phyloP scores from a whole-genome alignment of 1,284 basidiomycete genomes.

The Apiotrichum porosum region DNA sequence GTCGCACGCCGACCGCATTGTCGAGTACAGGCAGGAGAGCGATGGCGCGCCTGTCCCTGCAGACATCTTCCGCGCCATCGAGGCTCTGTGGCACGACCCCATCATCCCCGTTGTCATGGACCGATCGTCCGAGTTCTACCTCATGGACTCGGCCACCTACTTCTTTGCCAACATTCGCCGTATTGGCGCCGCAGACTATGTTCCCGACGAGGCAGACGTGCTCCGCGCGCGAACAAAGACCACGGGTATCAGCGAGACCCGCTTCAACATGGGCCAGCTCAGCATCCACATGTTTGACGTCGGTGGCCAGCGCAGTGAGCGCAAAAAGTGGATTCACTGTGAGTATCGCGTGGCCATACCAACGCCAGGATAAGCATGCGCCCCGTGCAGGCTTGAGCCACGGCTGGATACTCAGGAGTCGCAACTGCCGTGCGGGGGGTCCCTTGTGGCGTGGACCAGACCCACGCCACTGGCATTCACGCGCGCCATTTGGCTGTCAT shows the following conservation, averaged over 20 bases:
- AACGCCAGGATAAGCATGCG: too few species aligned
- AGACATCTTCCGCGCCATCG: conserved; percentile 68
- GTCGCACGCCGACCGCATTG: conserved; percentile 54
- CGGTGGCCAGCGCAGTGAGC: conserved; percentile 84
- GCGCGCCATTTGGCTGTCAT: too few species aligned
- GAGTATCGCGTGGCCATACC: too few species aligned
- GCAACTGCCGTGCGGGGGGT: too few species aligned
- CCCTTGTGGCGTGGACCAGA: too few species aligned
- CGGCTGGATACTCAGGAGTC: too few species aligned
- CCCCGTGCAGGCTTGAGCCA: too few species aligned
- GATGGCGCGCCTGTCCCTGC: conserved; percentile 47
- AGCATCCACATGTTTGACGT: conserved; percentile 80
- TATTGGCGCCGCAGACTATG: conserved; percentile 72
- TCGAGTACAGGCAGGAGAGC: conserved; percentile 51
- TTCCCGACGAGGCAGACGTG: conserved; percentile 85
- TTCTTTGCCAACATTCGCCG: conserved; percentile 83
- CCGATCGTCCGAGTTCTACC: conserved; percentile 80
- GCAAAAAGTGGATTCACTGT: conserved; percentile 93
- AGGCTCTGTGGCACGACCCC: conserved; percentile 84
- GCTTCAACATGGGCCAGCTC: conserved; percentile 53
- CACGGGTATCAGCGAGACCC: conserved; percentile 87
- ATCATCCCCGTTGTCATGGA: conserved; percentile 83
- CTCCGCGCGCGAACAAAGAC: conserved; percentile 85
- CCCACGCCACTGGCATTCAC: too few species aligned
- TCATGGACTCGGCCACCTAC: conserved; percentile 93